Evolutionary conservation across 2,329 filamentous ascomycete species (phyloP).

Genomic region (Dactylonectria macrodidyma): DNA sequence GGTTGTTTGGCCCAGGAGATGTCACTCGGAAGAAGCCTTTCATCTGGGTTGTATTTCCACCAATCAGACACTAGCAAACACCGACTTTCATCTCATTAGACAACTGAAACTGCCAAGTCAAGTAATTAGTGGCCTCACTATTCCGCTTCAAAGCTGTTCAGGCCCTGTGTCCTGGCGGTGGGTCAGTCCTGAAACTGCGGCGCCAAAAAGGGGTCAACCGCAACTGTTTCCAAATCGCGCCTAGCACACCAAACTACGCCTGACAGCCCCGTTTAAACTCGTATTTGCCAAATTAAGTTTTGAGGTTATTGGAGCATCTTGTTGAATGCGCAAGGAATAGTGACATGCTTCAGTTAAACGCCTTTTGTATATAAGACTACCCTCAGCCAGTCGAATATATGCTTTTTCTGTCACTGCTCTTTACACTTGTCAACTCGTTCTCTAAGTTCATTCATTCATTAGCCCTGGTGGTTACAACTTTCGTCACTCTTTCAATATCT

Average conservation of each 20-base stretch:
- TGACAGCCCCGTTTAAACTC: constrained; percentile 2
- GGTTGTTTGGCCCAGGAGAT: no score
- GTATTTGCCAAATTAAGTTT: constrained; percentile 3
- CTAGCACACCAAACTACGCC: neutral
- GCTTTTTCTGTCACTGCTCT: constrained; percentile 16
- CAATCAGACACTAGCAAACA: no score
- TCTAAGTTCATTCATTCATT: constrained; percentile 35
- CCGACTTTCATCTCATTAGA: no score
- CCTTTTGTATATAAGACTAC: neutral
- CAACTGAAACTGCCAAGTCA: no score
- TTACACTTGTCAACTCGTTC: constrained; percentile 11
- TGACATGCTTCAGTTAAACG: constrained; percentile 9
- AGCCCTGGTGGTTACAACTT: constrained; percentile 44
- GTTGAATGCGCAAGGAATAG: neutral
- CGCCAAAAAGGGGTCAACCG: neutral
- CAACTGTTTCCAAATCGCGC: constrained; percentile 3
- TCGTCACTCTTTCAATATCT: constrained; percentile 32
- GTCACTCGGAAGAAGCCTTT: no score
- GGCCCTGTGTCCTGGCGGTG: neutral
- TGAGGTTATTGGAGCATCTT: neutral
- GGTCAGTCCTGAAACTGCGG: constrained; percentile 17
- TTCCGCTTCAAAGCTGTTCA: neutral
- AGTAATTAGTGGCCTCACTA: no score
- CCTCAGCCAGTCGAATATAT: neutral
- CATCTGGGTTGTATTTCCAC: no score